Evolutionary conservation across 2,329 filamentous ascomycete genomes (phyloP).

Genomic region (Mycocentrospora acerina): DNA sequence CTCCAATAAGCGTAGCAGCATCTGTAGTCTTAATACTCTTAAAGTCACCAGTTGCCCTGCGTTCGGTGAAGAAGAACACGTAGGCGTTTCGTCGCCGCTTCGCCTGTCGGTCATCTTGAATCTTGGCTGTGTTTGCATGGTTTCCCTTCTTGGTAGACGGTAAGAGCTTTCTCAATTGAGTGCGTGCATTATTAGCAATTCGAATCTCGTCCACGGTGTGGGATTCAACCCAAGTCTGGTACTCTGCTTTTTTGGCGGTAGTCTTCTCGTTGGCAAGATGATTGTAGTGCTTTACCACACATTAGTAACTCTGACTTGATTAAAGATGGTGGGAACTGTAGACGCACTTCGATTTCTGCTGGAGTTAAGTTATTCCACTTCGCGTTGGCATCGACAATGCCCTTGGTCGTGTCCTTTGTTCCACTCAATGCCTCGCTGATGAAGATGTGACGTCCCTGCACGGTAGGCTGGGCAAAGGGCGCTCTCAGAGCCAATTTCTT

Average conservation of each 20-base stretch:
- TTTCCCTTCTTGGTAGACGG: slow-evolving; percentile 7
- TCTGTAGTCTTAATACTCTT: slow-evolving; percentile 49
- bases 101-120: slow-evolving; percentile 58
- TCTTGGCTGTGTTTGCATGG: slow-evolving; percentile 18
- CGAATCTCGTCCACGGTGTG: slow-evolving; percentile 60
- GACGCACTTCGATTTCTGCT: slow-evolving; percentile 39
- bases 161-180: slow-evolving; percentile 28
- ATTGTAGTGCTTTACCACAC: slow-evolving; percentile 52
- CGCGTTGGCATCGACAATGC: slow-evolving; percentile 1
- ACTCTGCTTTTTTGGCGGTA: slow-evolving; percentile 46
- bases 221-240: slow-evolving; percentile 56
- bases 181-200: slow-evolving; percentile 61
- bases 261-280: slow-evolving; percentile 52
- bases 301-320: slow-evolving; percentile 4
- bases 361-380: slow-evolving; percentile 33
- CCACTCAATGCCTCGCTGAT: slow-evolving; percentile 20
- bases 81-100: slow-evolving; percentile 48
- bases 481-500: slow-evolving; percentile 42
- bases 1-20: slow-evolving; percentile 40
- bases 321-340: not conserved
- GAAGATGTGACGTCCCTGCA: slow-evolving; percentile 30
- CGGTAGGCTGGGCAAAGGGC: slow-evolving; percentile 14
- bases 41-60: slow-evolving; percentile 52
- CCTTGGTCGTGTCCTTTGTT: not conserved
- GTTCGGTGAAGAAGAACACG: slow-evolving; percentile 49